These are phyloP conservation scores for Tetrapisispora iriomotensis DNA, from an alignment of 805 yeast species.

Conservation along the genomic window DNA sequence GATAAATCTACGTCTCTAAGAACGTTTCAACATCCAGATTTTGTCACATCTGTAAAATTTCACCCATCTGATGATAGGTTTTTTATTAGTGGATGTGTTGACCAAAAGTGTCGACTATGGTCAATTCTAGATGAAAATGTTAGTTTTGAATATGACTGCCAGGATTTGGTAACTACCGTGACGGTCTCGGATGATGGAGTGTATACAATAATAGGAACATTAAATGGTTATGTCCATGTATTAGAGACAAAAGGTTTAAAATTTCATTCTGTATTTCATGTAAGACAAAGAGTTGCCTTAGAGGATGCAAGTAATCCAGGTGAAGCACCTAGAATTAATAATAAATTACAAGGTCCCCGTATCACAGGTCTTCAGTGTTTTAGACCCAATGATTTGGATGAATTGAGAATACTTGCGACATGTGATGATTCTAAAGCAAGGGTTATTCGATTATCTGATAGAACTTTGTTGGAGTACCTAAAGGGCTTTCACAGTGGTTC, in stretches of 20 bases:
- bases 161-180: slow-evolving; percentile 64
- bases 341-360: slow-evolving; percentile 38
- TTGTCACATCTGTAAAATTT: slow-evolving; percentile 70
- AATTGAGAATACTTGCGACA: slow-evolving; percentile 46
- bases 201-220: slow-evolving; percentile 62
- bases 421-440: slow-evolving; percentile 78
- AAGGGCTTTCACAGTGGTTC: slow-evolving; percentile 65
- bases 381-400: slow-evolving; percentile 7
- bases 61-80: slow-evolving; percentile 84
- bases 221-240: slow-evolving; percentile 56
- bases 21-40: slow-evolving; percentile 63
- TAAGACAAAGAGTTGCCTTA: slow-evolving; percentile 35
- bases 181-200: slow-evolving; percentile 53
- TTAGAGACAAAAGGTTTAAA: slow-evolving; percentile 57
- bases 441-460: slow-evolving; percentile 45
- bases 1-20: slow-evolving; percentile 54
- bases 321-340: neutral
- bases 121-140: slow-evolving; percentile 66
- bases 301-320: slow-evolving; percentile 17
- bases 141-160: slow-evolving; percentile 49
- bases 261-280: slow-evolving; percentile 35
- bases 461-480: slow-evolving; percentile 53
- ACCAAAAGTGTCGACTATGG: slow-evolving; percentile 71
- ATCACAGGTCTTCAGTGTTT: slow-evolving; percentile 67
- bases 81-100: slow-evolving; percentile 73